A percentile compares a stretch with the other conserved stretches of the same genome.
Conservation (phyloP, 78 protist species). For the Blattamonas nauphoetae region DNA sequence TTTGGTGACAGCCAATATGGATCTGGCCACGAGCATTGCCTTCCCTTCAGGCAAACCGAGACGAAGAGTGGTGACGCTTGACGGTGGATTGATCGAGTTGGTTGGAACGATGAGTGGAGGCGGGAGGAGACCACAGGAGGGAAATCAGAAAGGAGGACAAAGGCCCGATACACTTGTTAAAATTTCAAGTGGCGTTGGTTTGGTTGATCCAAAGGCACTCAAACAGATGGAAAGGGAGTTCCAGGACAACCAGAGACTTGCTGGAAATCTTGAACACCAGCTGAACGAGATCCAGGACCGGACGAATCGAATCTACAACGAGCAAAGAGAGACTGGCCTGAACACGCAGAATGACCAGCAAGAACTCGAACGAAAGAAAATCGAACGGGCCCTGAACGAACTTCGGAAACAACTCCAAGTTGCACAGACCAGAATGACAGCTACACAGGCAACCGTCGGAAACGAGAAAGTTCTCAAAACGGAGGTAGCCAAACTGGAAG, state of each 20-base stretch:
- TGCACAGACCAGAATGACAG: background rate
- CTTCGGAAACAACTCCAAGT: background rate
- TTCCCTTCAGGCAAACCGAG: conserved; percentile 25
- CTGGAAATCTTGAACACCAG: background rate
- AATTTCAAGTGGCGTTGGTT: too few species aligned
- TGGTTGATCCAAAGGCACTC: too few species aligned
- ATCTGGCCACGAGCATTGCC: conserved; percentile 55
- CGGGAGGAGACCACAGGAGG: conserved; percentile 72
- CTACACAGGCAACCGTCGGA: background rate
- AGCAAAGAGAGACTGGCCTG: background rate
- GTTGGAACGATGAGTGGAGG: conserved; percentile 83
- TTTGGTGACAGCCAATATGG: conserved; percentile 61
- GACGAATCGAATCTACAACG: background rate
- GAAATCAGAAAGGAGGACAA: too few species aligned
- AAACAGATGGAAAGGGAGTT: background rate
- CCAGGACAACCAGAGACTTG: background rate
- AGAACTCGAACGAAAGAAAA: background rate
- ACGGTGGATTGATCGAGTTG: conserved; percentile 84
- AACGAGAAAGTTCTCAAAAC: background rate
- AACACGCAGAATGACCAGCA: background rate
- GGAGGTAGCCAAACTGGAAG: conserved; percentile 8
- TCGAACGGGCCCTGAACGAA: background rate
- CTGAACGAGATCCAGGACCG: background rate
- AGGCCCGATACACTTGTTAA: too few species aligned
- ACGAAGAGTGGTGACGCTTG: conserved; percentile 87